Evolutionary conservation across 441 rosid genomes (phyloP).

Genomic region (Manihot esculenta): DNA sequence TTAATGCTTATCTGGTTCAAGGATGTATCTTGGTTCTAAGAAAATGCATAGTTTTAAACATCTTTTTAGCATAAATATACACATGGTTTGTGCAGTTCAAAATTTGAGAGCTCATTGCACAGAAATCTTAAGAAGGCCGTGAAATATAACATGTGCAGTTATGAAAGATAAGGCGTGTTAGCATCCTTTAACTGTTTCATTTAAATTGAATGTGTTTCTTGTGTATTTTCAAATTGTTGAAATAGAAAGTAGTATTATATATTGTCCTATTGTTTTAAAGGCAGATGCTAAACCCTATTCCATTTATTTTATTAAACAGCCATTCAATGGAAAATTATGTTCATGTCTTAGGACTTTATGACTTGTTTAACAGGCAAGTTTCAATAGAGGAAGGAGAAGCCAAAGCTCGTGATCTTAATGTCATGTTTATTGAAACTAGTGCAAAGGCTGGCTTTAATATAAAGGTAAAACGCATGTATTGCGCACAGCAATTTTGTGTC

Average conservation of each 20-base stretch:
- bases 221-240: neutral
- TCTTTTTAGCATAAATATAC: neutral
- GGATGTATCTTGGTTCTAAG: neutral
- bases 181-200: neutral
- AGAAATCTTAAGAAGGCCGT: neutral
- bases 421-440: conserved; percentile 94
- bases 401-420: conserved; percentile 78
- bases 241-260: neutral
- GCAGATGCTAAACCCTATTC: too few relatives aligned
- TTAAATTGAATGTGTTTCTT: neutral
- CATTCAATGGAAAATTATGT: too few relatives aligned
- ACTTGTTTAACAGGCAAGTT: conserved; percentile 68
- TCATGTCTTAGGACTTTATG: neutral
- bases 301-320: too few relatives aligned
- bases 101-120: neutral
- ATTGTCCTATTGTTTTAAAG: too few relatives aligned
- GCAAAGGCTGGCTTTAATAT: conserved; percentile 97
- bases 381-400: conserved; percentile 96
- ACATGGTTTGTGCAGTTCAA: neutral
- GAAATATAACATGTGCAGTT: neutral
- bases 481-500: neutral
- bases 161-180: neutral
- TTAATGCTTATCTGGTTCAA: neutral
- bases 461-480: conserved; percentile 41
- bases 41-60: neutral